These are phyloP conservation scores for Dryadomyces sulphureus DNA, from an alignment of 2,329 filamentous ascomycete genomes.

Conservation along the genomic window DNA sequence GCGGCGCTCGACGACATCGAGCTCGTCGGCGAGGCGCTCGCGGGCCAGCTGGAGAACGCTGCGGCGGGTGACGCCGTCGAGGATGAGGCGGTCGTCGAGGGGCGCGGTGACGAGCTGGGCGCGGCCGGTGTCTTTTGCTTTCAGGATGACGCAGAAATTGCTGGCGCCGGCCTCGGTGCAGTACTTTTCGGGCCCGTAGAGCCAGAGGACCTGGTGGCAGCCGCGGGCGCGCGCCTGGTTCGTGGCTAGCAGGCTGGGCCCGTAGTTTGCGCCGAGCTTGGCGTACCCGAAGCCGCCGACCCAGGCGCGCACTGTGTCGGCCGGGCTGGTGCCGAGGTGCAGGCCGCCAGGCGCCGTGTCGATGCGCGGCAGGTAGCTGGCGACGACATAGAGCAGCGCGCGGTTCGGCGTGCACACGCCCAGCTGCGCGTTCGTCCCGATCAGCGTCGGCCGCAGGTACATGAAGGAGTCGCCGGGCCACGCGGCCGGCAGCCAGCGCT, in stretches of 20 bases:
- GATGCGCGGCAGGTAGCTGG: conserved; percentile 44
- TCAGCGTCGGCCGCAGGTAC: conserved; percentile 78
- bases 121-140: conserved; percentile 38
- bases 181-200: conserved; percentile 61
- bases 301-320: conserved; percentile 83
- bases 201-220: conserved; percentile 86
- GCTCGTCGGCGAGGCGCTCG: conserved; percentile 40
- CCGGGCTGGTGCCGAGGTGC: conserved; percentile 61
- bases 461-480: conserved; percentile 52
- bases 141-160: conserved; percentile 85
- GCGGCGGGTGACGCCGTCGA: conserved; percentile 76
- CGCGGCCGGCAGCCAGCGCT: conserved; percentile 63
- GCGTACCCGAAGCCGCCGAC: conserved; percentile 84
- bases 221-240: conserved; percentile 57
- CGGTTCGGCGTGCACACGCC: conserved; percentile 68
- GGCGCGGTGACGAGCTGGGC: conserved; percentile 70
- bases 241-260: conserved; percentile 66
- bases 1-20: conserved; percentile 65
- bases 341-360: conserved; percentile 41
- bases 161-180: conserved; percentile 86
- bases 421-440: conserved; percentile 66
- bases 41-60: conserved; percentile 62
- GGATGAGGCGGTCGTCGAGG: conserved; percentile 66
- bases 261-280: conserved; percentile 90
- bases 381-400: conserved; percentile 79